These are phyloP conservation scores for Tetrahymena thermophila DNA, from an alignment of 73 alveolate genomes.

Conservation along the genomic window DNA sequence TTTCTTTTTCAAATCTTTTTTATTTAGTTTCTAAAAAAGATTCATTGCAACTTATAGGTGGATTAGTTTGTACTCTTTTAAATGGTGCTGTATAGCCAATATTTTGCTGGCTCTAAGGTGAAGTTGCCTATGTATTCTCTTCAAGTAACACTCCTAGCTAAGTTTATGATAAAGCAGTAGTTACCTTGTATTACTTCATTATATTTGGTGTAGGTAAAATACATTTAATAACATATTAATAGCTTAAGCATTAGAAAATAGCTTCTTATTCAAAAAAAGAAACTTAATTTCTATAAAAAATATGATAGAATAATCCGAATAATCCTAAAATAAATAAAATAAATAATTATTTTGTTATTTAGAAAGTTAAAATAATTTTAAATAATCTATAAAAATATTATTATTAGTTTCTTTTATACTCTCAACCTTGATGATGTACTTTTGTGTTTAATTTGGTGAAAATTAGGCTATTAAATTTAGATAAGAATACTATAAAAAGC, in stretches of 20 bases:
- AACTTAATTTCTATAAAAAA: neutral
- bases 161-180: neutral
- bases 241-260: neutral
- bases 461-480: neutral
- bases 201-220: neutral
- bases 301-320: neutral
- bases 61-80: neutral
- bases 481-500: neutral
- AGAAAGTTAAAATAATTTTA: too few species aligned
- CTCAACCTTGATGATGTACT: neutral
- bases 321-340: neutral
- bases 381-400: neutral
- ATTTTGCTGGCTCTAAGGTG: neutral
- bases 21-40: neutral
- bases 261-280: neutral
- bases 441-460: neutral
- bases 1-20: neutral
- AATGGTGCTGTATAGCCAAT: neutral
- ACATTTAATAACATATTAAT: neutral
- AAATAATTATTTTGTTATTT: neutral
- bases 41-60: neutral
- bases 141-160: neutral
- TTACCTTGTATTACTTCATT: neutral
- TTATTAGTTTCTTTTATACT: neutral
- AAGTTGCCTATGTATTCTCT: neutral